These are phyloP conservation scores for Condylostoma magnum DNA, from an alignment of 169 alveolate genomes.

Conservation along the genomic window DNA sequence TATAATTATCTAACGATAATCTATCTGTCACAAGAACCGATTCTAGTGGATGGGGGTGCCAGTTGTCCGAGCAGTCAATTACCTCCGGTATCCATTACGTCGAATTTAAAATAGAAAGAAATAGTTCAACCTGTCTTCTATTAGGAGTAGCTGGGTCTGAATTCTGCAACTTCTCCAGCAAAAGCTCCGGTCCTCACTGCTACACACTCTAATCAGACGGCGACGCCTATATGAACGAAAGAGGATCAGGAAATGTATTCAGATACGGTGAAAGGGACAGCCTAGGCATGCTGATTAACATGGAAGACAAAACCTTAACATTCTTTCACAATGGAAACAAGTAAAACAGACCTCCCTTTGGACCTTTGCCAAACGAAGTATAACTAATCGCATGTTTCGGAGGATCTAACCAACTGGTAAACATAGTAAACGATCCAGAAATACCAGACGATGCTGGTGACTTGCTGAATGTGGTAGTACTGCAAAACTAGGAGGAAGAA, in stretches of 20 bases:
- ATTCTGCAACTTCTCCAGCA: slow-evolving; percentile 5
- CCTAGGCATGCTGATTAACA: slow-evolving; percentile 16
- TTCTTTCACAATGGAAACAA: slow-evolving; percentile 23
- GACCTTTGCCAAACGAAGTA: slow-evolving; percentile 23
- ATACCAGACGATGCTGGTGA: slow-evolving; percentile 34
- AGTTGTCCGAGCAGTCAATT: slow-evolving; percentile 5
- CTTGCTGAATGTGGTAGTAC: not conserved
- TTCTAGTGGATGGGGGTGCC: slow-evolving; percentile 30
- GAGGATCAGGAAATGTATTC: slow-evolving; percentile 24
- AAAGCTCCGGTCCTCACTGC: slow-evolving; percentile 29
- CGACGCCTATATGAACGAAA: slow-evolving; percentile 30
- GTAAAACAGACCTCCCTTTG: slow-evolving; percentile 15
- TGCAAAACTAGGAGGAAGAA: slow-evolving; percentile 2
- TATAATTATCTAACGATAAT: slow-evolving; percentile 16
- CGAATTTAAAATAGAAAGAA: slow-evolving; percentile 23
- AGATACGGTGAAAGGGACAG: slow-evolving; percentile 23
- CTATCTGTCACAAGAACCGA: slow-evolving; percentile 24
- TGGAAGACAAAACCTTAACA: slow-evolving; percentile 24
- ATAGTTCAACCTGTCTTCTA: slow-evolving; percentile 16
- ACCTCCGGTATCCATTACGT: slow-evolving; percentile 22
- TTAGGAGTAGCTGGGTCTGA: slow-evolving; percentile 20
- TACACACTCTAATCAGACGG: slow-evolving; percentile 27
- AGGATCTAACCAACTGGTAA: slow-evolving; percentile 23
- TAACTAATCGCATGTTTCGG: slow-evolving; percentile 26
- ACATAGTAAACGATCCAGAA: slow-evolving; percentile 25